Evolutionary conservation across 1,284 basidiomycete species (phyloP).

Genomic region (Malassezia psittaci): DNA sequence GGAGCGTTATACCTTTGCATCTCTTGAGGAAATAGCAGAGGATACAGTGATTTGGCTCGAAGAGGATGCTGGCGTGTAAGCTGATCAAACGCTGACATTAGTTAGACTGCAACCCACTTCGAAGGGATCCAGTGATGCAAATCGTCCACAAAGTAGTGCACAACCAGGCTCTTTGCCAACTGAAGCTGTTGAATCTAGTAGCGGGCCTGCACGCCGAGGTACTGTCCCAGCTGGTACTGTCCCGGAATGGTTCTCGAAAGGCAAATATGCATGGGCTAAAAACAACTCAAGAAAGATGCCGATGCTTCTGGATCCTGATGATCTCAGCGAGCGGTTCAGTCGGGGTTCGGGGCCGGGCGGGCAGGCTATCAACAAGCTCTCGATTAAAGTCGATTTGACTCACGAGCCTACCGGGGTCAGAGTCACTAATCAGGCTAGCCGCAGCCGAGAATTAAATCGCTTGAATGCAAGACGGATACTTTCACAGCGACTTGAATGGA

Average conservation of each 20-base stretch:
- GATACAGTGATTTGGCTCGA: constrained; percentile 32
- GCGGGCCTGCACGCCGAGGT: background rate
- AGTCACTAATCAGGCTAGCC: constrained; percentile 36
- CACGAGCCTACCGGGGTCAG: constrained; percentile 34
- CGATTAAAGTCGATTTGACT: constrained; percentile 32
- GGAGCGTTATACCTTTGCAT: constrained; percentile 27
- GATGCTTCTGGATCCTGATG: constrained; percentile 29
- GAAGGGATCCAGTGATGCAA: background rate
- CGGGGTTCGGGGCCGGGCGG: constrained; percentile 43
- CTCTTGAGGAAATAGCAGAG: constrained; percentile 23
- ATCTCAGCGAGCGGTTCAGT: constrained; percentile 40
- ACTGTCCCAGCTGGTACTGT: constrained; percentile 6
- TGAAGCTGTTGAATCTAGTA: background rate
- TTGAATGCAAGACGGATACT: constrained; percentile 30
- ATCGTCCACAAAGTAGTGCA: background rate
- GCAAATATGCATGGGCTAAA: constrained; percentile 25
- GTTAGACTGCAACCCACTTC: background rate
- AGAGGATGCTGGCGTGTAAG: constrained; percentile 40
- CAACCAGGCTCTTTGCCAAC: background rate
- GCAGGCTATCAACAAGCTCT: constrained; percentile 45
- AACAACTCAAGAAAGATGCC: constrained; percentile 32
- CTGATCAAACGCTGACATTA: constrained; percentile 4
- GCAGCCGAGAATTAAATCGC: constrained; percentile 32
- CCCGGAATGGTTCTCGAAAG: constrained; percentile 31
- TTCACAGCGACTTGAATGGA: constrained; percentile 28